Base-by-base conservation (phyloP, 108 stramenopile species). In the Aureococcus anophagefferens region DNA sequence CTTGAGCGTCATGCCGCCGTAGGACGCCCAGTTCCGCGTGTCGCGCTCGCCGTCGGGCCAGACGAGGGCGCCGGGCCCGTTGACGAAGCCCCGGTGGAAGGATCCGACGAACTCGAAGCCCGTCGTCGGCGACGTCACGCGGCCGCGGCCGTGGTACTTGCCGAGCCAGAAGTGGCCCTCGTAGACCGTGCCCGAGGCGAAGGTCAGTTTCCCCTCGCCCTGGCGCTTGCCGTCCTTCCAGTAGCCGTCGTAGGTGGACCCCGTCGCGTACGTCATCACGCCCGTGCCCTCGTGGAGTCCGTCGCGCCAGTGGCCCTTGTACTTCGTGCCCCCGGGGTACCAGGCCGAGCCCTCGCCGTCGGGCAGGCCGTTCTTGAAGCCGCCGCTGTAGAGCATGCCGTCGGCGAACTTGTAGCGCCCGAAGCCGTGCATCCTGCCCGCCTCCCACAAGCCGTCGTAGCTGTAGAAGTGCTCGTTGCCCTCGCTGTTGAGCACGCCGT, bases 361-460 rank as follows among this genome's bases (percentile, higher is more conserved):
- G 13, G 73, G 73, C 29, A 4, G 5, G 33, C 67, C 67, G 37
- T 74, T 35, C 15, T 17, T 17, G 25, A 71, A 78, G 33, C 32
- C 29, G 28, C 77, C 77, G 33, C 1, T 59, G 32, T 78, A 78
- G 4, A 29, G 4, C 31, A 46, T 33, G 3, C 70, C 77, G 67
- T 78, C 77, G 30, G 65, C 68, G 62, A 73, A 78, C 33, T 67
- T 46, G 72, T 71, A 78, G 1, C 28, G 31, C 32, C 77, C 77
- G 1, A 4, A 14, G 21, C 77, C 77, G n/a, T 73, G 14, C 72
- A 74, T 73, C 17, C 21, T 40, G 33, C 77, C 77, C 0, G 3
- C 28, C 35, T 68, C 40, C 77, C 77, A 78, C 29, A 73, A 25
- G 30, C 77, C 77, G 67, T 78, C 71, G 46, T 78, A 78, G 36